Evolutionary conservation across 2,329 filamentous ascomycete genomes (phyloP).

Genomic region (Metarhizium robertsii): DNA sequence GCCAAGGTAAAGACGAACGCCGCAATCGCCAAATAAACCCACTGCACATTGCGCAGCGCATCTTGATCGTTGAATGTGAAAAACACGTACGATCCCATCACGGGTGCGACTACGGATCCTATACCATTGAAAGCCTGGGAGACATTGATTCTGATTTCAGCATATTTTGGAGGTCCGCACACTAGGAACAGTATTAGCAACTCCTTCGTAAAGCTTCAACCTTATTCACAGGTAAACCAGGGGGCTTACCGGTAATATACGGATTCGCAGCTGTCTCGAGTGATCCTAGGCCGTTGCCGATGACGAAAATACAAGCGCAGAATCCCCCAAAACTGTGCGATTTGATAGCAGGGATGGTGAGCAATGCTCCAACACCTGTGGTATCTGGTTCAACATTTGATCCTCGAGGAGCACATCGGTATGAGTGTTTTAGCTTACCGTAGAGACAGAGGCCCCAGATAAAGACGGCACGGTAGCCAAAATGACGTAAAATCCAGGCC

Average conservation of each 20-base stretch:
- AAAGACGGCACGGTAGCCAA: constrained; percentile 58
- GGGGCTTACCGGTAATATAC: constrained; percentile 46
- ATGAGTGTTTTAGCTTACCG: constrained; percentile 21
- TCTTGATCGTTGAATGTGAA: constrained; percentile 51
- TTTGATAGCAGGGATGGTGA: constrained; percentile 46
- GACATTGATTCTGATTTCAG: constrained; percentile 66
- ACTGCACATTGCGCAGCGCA: constrained; percentile 60
- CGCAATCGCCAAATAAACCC: constrained; percentile 66
- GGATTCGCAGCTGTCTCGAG: constrained; percentile 73
- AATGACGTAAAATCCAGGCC: constrained; percentile 54
- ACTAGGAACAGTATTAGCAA: constrained; percentile 13
- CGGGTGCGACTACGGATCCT: constrained; percentile 62
- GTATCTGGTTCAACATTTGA: not conserved
- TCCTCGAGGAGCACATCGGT: not conserved
- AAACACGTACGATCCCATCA: constrained; percentile 64
- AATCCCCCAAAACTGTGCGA: constrained; percentile 64
- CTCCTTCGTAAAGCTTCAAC: not conserved
- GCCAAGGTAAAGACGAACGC: constrained; percentile 61
- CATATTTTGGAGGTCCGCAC: constrained; percentile 55
- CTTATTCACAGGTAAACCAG: not conserved
- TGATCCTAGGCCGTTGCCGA: constrained; percentile 63
- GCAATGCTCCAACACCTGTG: constrained; percentile 35
- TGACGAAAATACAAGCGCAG: constrained; percentile 62
- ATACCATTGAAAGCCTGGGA: constrained; percentile 72
- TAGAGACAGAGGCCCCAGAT: constrained; percentile 61